Conservation (phyloP, 179 eudicot genomes). For the Silene coronaria region DNA sequence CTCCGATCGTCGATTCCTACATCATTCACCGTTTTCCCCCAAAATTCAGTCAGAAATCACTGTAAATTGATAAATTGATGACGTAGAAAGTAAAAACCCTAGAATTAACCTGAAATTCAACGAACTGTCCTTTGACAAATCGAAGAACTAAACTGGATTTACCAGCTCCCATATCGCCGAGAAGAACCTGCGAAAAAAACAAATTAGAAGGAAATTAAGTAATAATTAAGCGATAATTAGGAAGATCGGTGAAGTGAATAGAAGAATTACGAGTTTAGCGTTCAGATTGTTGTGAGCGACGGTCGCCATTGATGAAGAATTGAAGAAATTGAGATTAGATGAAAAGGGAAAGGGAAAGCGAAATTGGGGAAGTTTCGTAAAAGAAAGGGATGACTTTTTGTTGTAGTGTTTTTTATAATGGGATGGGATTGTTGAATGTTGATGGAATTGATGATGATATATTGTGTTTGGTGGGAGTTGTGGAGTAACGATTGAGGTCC, state of each 20-base stretch:
- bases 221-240: not conserved
- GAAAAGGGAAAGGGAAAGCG: not conserved
- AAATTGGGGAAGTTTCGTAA: slow-evolving; percentile 5
- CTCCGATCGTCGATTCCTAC: slow-evolving; percentile 98
- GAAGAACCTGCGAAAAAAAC: slow-evolving; percentile 49
- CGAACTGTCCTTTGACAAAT: slow-evolving; percentile 89
- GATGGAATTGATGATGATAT: not conserved
- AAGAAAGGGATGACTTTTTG: not conserved
- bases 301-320: slow-evolving; percentile 50
- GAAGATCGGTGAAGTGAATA: not conserved
- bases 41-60: not conserved
- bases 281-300: slow-evolving; percentile 74
- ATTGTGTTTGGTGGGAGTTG: not conserved
- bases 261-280: slow-evolving; percentile 50
- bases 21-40: not conserved
- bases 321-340: not conserved
- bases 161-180: slow-evolving; percentile 96
- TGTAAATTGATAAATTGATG: not conserved
- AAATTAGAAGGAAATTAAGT: not conserved
- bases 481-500: not conserved
- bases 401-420: not conserved
- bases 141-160: slow-evolving; percentile 89
- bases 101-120: slow-evolving; percentile 69
- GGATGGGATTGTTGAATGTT: not conserved
- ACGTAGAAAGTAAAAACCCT: slow-evolving; percentile 14